A percentile compares a stretch with the other conserved stretches of the same genome.
Evolutionary conservation across 257 asterid genomes (phyloP).

Genomic region (Paulownia fortunei): DNA sequence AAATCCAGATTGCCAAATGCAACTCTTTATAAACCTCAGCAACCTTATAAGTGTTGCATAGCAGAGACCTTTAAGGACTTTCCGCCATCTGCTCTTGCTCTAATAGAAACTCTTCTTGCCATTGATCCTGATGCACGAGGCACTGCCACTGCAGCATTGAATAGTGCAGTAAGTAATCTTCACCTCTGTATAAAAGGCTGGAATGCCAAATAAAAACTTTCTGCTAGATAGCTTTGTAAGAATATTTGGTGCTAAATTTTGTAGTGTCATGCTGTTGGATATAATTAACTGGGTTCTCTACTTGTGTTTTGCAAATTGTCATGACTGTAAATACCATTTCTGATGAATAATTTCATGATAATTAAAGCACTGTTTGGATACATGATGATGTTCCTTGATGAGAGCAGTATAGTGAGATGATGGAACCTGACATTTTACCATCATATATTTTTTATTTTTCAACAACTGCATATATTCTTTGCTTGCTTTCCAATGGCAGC

Average conservation of each 20-base stretch:
- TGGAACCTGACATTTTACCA: too few species aligned
- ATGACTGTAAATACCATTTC: too few species aligned
- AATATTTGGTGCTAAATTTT: not conserved
- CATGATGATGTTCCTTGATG: not conserved
- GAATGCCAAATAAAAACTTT: not conserved
- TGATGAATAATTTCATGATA: not conserved
- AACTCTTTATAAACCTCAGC: constrained; percentile 89
- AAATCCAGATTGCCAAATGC: constrained; percentile 84
- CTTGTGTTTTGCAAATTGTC: too few species aligned
- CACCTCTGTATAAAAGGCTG: not conserved
- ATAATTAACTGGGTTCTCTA: not conserved
- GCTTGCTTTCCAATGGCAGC: too few species aligned
- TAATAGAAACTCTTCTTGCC: constrained; percentile 76
- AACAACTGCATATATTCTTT: too few species aligned
- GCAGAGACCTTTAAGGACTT: constrained; percentile 74
- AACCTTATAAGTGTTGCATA: constrained; percentile 75
- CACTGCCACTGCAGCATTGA: constrained; percentile 79
- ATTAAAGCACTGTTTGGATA: not conserved
- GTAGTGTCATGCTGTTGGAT: not conserved
- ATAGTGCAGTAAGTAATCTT: constrained; percentile 66
- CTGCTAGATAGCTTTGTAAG: not conserved
- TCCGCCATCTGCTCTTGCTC: constrained; percentile 70
- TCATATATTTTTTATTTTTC: too few species aligned
- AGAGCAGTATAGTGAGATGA: too few species aligned
- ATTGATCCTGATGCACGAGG: constrained; percentile 84